Evolutionary conservation across 169 alveolate species (phyloP), one percentile per base, ranked within the genome.

Genomic region (Babesia caballi): DNA sequence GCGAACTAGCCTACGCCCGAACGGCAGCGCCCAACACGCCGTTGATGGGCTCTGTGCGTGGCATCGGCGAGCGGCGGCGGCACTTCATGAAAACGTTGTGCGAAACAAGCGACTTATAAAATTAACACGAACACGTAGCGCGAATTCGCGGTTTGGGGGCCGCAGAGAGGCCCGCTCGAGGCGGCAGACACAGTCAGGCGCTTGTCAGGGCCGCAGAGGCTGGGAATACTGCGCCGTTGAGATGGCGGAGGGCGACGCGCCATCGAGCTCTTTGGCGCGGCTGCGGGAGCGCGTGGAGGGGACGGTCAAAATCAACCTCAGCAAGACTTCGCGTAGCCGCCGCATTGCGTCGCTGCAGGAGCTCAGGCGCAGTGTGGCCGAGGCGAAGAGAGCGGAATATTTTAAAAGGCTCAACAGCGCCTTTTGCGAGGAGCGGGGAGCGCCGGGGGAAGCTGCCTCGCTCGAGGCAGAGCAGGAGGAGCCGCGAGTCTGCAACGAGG

Each of bases 281-380:
- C 50, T 63, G 49, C 25, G 27, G 19, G 73, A 63, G 23, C 73
- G 73, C 35, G 49, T 63, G 41, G 61, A 63, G 35, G 49, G 73
- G 49, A 47, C 49, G 30, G 21, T 15, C 5, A 11, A 11, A 14
- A 46, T 46, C 9, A 47, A 63, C 49, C 60, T 63, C 6, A 61
- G 60, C 44, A 49, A 17, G 9, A 15, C 25, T 12, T 27, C 73
- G 15, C 73, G 73, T 27, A 30, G 30, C 17, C 73, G 73, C 2
- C 73, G 73, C 33, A 42, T 40, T 32, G 6, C 32, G 21, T 47
- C 73, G 32, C 49, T 63, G 5, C 52, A 32, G 41, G 60, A 42
- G 32, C 60, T 63, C 46, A 46, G 73, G 30, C 40, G 46, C 12
- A 12, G 30, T 49, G 73, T 63, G 5, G 73, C 46, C 14, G 73